Evolutionary conservation across 768 basidiomycete genomes (phyloP), one percentile per base, ranked within the genome.

Genomic region (Lactarius deliciosus): DNA sequence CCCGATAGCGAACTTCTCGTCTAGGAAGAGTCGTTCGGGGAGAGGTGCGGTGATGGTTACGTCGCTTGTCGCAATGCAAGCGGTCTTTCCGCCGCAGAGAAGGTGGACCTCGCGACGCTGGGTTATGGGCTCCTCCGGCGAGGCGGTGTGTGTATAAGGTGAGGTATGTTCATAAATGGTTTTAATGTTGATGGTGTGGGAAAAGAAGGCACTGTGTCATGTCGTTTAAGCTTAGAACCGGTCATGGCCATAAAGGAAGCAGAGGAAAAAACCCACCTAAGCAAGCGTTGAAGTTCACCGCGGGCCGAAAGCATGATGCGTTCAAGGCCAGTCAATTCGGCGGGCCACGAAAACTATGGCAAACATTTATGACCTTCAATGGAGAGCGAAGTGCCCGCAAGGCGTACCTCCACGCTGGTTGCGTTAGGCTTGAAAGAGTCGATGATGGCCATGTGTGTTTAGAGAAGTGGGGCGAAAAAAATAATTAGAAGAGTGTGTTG

Each of bases 41-140:
- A 32, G 32, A 32, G 32, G 32, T 32, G 32, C 32, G 32, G 32
- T 32, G 32, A 32, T 32, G 32, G 32, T 32, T 32, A 32, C 32
- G 32, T 32, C 32, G 32, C 32, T 32, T 32, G 32, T 32, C 32
- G 32, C 32, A 7, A 32, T 32, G 32, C 32, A 32, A 32, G 32
- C 32, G 32, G 32, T 32, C 32, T 32, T 32, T 7, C 32, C 32
- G 32, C 76, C 78, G 69, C 88, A 89, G 67, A 83, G 74, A 43
- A 90, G 83, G 72, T 87, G 83, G 8, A 89, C 88, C 66, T 86
- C 84, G 28, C 89, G 84, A 7, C 80, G 82, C 72, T 90, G 88
- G 30, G 79, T 80, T 65, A 89, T 81, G 22, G 87, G 85, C 0
- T 77, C 74, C 10, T 79, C 73, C 1, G 80, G 78, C 0, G 86